Base-by-base conservation (phyloP, 1,139 yeast species). In the Saccharomyces uvarum region DNA sequence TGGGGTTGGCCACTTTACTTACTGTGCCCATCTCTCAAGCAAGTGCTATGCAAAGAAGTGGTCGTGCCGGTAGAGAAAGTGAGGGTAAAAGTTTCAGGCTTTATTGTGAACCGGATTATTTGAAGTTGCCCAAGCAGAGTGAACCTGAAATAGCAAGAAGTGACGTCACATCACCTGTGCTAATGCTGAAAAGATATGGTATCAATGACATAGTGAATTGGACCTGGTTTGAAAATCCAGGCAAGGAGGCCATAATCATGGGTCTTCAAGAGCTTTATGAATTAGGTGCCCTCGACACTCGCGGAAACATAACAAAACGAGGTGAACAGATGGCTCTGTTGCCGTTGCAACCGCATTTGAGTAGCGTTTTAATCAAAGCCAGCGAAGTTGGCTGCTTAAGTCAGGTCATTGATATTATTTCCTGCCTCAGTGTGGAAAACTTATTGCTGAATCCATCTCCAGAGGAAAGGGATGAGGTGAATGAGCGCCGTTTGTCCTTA, bases 11-110 rank as follows among this genome's bases (percentile, higher is more conserved):
- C 11, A 88, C 98, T 0, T 79, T 93, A 66, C 75, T 91, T 51
- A 90, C 97, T 0, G 89, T 95, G 0, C 93, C 99, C 1, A 85
- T 95, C 19, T 90, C 98, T 0, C 90, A 88, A 66, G 96, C 98
- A 0, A 87, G 96, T 47, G 99, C 99, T 0, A 81, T 86, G 48
- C 99, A 93, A 74, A 78, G 99, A 72, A 85, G 95, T 56, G 99
- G 99, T 70, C 88, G 99, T 78, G 99, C 99, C 28, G 99, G 99
- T 61, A 88, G 99, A 81, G 98, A 93, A 73, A 78, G 82, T 6
- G 82, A 87, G 47, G 99, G 99, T 52, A 93, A 91, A 69, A 90
- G 95, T 46, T 93, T 79, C 70, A 75, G 99, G 57, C 73, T 93
- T 42, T 95, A 86, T 68, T 83, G 87, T 54, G 98, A 91, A 64